Percentiles rank a stretch among this genome's conserved stretches.
Conservation (phyloP, 2,329 filamentous ascomycete genomes). For the Paraphoma sp. region DNA sequence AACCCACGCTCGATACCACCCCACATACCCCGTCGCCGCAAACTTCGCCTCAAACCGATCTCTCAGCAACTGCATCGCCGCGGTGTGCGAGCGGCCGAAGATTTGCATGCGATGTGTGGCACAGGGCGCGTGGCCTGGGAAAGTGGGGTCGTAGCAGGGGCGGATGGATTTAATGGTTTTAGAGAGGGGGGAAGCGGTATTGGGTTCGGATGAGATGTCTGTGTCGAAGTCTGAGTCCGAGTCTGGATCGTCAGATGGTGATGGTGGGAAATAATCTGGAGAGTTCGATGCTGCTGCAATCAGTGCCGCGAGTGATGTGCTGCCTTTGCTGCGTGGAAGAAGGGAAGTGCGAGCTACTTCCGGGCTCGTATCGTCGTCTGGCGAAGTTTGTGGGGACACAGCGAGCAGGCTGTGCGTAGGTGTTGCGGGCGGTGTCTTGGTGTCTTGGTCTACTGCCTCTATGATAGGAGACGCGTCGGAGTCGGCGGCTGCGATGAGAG, state of each 20-base stretch:
- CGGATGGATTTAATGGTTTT: neutral
- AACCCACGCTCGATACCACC: neutral
- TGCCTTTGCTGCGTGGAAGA: neutral
- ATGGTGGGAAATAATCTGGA: neutral
- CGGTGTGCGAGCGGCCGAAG: neutral
- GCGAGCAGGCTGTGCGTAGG: neutral
- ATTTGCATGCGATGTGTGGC: neutral
- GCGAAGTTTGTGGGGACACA: neutral
- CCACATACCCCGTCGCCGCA: neutral
- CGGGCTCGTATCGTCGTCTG: neutral
- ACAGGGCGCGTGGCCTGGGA: neutral
- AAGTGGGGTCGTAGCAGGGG: neutral
- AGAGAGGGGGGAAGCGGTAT: neutral
- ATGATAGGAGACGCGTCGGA: neutral
- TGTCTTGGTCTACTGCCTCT: neutral
- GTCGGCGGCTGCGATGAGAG: neutral
- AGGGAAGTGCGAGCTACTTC: neutral
- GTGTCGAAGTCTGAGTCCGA: slow-evolving; percentile 5
- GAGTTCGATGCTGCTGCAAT: slow-evolving; percentile 7
- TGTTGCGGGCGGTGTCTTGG: neutral
- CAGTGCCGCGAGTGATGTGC: slow-evolving; percentile 4
- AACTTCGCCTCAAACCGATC: neutral
- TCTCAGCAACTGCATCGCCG: neutral
- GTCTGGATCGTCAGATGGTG: too few relatives aligned
- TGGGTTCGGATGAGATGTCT: neutral